These are phyloP conservation scores for Centrapalus pauciflorus DNA, from an alignment of 129 eudicot species.

Conservation along the genomic window DNA sequence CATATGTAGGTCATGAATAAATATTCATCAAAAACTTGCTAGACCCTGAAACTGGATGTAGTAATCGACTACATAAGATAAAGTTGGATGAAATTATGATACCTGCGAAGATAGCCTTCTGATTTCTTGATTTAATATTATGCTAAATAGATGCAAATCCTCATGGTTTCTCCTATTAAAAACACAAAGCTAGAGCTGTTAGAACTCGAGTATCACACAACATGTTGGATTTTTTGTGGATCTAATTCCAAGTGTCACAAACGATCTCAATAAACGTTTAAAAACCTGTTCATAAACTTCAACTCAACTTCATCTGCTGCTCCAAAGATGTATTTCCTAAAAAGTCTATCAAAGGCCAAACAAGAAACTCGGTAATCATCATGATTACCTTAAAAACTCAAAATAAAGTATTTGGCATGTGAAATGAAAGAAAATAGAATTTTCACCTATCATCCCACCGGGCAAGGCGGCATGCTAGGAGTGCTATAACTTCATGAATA, in stretches of 20 bases:
- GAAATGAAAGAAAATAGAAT: background rate
- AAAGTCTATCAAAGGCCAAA: constrained; percentile 39
- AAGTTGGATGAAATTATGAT: constrained; percentile 1
- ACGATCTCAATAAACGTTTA: background rate
- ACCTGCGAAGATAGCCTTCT: constrained; percentile 86
- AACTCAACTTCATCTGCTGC: constrained; percentile 97
- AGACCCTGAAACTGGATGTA: background rate
- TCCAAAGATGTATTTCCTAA: constrained; percentile 84
- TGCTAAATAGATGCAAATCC: constrained; percentile 73
- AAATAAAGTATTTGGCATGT: background rate
- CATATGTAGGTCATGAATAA: background rate
- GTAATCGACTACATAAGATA: background rate
- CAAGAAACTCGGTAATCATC: too few species aligned
- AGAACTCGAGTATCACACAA: constrained; percentile 1
- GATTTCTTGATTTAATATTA: constrained; percentile 85
- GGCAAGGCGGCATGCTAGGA: constrained; percentile 67
- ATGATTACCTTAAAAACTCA: background rate
- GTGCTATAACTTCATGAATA: constrained; percentile 65
- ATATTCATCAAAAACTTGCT: background rate
- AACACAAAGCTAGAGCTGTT: background rate
- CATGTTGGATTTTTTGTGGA: too few species aligned
- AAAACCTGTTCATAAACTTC: constrained; percentile 88
- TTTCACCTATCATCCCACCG: constrained; percentile 73
- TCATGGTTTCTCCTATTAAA: constrained; percentile 78
- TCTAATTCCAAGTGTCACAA: background rate